Evolutionary conservation across 805 yeast genomes (phyloP).

Genomic region (Ogataea chonburiensis): DNA sequence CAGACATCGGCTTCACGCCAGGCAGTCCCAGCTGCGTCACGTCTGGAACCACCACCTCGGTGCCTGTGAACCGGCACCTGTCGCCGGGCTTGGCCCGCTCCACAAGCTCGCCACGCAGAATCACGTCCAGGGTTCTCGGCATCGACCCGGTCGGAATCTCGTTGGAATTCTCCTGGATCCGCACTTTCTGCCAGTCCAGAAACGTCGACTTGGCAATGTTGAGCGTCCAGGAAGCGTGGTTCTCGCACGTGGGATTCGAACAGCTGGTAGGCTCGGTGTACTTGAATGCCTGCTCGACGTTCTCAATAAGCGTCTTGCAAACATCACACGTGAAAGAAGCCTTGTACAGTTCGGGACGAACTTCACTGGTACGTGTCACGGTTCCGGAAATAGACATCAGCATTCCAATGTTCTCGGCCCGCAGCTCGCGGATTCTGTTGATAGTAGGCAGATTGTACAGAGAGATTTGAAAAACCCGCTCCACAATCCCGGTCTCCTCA

Average conservation of each 20-base stretch:
- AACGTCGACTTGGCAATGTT: slow-evolving; percentile 82
- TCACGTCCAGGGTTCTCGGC: slow-evolving; percentile 95
- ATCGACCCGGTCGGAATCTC: slow-evolving; percentile 98
- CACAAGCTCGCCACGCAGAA: slow-evolving; percentile 89
- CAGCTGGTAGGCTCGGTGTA: slow-evolving; percentile 95
- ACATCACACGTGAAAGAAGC: slow-evolving; percentile 88
- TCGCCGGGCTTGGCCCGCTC: slow-evolving; percentile 98
- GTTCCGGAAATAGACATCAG: slow-evolving; percentile 88
- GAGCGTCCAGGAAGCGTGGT: slow-evolving; percentile 82
- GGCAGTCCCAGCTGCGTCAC: slow-evolving; percentile 92
- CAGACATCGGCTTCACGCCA: slow-evolving; percentile 84
- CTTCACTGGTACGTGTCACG: slow-evolving; percentile 93
- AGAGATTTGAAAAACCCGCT: slow-evolving; percentile 83
- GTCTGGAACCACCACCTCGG: slow-evolving; percentile 93
- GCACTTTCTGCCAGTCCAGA: slow-evolving; percentile 93
- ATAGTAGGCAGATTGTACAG: slow-evolving; percentile 82
- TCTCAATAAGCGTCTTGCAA: slow-evolving; percentile 82
- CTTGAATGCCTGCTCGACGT: slow-evolving; percentile 88
- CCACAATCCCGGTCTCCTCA: slow-evolving; percentile 47
- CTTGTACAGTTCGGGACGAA: slow-evolving; percentile 86
- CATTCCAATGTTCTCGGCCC: slow-evolving; percentile 86
- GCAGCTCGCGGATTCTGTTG: slow-evolving; percentile 82
- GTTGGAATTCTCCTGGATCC: slow-evolving; percentile 93
- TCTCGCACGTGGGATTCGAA: slow-evolving; percentile 82
- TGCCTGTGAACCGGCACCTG: slow-evolving; percentile 89